Evolutionary conservation across 148 eudicot genomes (phyloP), one percentile per base, ranked within the genome.

Genomic region (Linanthus parryae): DNA sequence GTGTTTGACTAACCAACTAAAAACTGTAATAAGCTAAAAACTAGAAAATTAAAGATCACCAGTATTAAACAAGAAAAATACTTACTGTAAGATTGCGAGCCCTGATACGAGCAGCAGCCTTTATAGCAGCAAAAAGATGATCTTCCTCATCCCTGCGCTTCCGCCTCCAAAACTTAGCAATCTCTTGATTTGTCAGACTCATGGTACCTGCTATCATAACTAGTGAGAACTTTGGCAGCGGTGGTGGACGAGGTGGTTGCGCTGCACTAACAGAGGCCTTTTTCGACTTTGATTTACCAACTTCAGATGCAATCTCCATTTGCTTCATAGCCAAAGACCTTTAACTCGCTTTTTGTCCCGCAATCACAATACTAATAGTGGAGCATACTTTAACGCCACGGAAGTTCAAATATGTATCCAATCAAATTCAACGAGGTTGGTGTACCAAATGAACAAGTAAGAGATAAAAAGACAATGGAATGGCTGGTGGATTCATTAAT

Each of bases 21-120:
- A n/a, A n/a, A 15, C 46, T 42, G 7, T 0, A 21, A 42, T 42
- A 21, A 17, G 46, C 20, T 2, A 16, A n/a, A 42, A 24, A 8
- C 21, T 16, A 3, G 21, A 16, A 5, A 16, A 42, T 42, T 7
- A 12, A 3, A 17, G 21, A 4, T 42, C 14, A 5, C 14, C 21
- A 7, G 46, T 21, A 22, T 45, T 23, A 11, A 21, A n/a, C 10
- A 11, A 48, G 5, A 16, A 48, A 48, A 28, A 24, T 12, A 7
- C 55, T 33, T 74, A 79, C 87, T 23, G 87, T 66, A 65, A 86
- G 69, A 28, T 68, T 75, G n/a, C 60, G 72, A 21, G 82, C 80
- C 43, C 82, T 63, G 54, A 70, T 54, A 45, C 87, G 87, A 40
- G 90, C 95, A 33, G 80, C 87, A 39, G 95, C 84, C 66, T 86